Conservation (phyloP, 164 flowering plant genomes). For the Stephania japonica region DNA sequence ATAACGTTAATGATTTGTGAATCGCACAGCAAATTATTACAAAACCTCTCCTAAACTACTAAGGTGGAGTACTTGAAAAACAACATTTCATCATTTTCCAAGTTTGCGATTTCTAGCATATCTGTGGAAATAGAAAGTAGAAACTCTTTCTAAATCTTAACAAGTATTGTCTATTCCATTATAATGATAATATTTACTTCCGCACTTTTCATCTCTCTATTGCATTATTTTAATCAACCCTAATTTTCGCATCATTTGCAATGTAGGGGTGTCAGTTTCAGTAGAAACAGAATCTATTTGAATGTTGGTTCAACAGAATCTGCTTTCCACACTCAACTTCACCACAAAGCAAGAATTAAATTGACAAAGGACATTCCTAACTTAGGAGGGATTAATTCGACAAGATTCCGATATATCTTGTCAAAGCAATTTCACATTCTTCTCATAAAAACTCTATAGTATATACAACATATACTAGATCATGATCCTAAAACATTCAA, state of each 20-base stretch:
- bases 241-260: too few relatives aligned
- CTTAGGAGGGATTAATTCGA: neutral
- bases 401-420: neutral
- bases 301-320: neutral
- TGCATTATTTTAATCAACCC: too few relatives aligned
- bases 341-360: neutral
- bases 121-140: neutral
- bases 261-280: neutral
- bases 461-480: neutral
- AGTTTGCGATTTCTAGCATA: neutral
- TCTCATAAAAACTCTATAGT: neutral
- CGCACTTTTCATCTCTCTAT: too few relatives aligned
- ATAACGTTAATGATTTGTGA: too few relatives aligned
- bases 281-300: neutral
- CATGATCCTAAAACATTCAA: neutral
- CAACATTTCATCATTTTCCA: neutral
- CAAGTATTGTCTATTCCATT: too few relatives aligned
- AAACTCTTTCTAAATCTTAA: too few relatives aligned
- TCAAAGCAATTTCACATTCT: neutral
- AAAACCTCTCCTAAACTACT: too few relatives aligned
- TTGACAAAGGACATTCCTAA: neutral
- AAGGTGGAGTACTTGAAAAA: neutral
- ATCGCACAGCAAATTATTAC: too few relatives aligned
- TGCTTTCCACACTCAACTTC: neutral
- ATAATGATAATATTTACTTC: too few relatives aligned